phyloP scores from a whole-genome alignment of 2,329 filamentous ascomycete genomes.

The Beauveria pseudobassiana region DNA sequence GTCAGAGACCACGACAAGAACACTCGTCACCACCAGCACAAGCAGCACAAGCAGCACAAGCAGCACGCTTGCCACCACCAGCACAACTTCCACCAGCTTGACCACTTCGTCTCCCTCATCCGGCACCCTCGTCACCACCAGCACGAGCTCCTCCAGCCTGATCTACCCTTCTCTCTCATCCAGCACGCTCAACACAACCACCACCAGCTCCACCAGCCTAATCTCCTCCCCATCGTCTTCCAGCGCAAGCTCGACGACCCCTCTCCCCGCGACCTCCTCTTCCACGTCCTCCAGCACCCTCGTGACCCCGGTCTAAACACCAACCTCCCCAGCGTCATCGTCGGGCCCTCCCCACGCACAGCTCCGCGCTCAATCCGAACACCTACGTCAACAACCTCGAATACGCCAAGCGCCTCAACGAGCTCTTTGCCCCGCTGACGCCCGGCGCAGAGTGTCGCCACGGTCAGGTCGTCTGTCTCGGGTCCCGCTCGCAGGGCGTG shows the following conservation, averaged over 20 bases:
- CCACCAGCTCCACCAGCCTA: neutral
- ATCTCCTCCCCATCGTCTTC: neutral
- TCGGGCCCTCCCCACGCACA: constrained; percentile 26
- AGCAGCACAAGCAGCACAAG: neutral
- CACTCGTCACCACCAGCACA: neutral
- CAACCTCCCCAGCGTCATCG: constrained; percentile 35
- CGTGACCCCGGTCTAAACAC: constrained; percentile 25
- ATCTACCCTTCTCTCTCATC: neutral
- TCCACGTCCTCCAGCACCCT: neutral
- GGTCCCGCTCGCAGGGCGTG: neutral
- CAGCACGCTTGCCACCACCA: neutral
- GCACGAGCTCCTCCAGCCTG: neutral
- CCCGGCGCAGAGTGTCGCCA: constrained; percentile 32
- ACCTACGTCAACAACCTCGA: constrained; percentile 39
- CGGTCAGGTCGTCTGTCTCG: constrained; percentile 25
- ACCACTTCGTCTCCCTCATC: neutral
- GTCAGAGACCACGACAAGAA: neutral
- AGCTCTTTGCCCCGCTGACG: constrained; percentile 36
- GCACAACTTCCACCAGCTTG: neutral
- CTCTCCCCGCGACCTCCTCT: neutral
- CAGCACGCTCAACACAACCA: neutral
- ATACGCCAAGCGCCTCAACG: constrained; percentile 38
- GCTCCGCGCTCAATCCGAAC: constrained; percentile 33
- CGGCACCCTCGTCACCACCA: neutral
- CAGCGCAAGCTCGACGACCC: neutral